Evolutionary conservation across 441 rosid species (phyloP).

Genomic region (Croton setiger): DNA sequence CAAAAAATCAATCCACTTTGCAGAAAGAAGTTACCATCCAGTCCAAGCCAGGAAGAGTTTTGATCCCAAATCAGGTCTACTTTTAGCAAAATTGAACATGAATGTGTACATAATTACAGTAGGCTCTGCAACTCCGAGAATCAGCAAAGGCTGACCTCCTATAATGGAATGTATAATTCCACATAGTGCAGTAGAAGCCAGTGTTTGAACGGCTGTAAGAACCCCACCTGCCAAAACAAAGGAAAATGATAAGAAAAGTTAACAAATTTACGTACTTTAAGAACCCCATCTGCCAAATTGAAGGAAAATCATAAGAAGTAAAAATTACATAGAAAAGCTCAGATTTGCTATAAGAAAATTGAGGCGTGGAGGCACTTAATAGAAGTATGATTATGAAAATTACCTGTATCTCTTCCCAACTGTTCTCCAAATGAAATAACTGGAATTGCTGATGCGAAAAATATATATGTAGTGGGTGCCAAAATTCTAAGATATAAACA

Average conservation of each 20-base stretch:
- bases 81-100: constrained; percentile 67
- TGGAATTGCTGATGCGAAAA: constrained; percentile 79
- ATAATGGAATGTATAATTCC: constrained; percentile 66
- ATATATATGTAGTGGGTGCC: constrained; percentile 75
- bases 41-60: constrained; percentile 74
- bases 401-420: constrained; percentile 66
- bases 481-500: constrained; percentile 45
- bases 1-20: constrained; percentile 4
- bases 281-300: neutral
- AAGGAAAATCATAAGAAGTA: too few relatives aligned
- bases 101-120: constrained; percentile 78
- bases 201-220: constrained; percentile 72
- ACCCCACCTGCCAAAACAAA: constrained; percentile 44
- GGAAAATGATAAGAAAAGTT: constrained; percentile 10
- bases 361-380: constrained; percentile 9
- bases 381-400: constrained; percentile 1
- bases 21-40: constrained; percentile 52
- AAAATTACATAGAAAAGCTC: neutral
- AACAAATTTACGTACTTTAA: neutral
- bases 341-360: neutral
- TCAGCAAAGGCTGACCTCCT: constrained; percentile 80
- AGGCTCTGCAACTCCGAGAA: constrained; percentile 83
- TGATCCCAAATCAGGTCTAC: constrained; percentile 62
- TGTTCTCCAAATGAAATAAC: constrained; percentile 84
- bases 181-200: constrained; percentile 70